phyloP scores from a whole-genome alignment of 2,329 filamentous ascomycete genomes.

The Talaromyces funiculosus region DNA sequence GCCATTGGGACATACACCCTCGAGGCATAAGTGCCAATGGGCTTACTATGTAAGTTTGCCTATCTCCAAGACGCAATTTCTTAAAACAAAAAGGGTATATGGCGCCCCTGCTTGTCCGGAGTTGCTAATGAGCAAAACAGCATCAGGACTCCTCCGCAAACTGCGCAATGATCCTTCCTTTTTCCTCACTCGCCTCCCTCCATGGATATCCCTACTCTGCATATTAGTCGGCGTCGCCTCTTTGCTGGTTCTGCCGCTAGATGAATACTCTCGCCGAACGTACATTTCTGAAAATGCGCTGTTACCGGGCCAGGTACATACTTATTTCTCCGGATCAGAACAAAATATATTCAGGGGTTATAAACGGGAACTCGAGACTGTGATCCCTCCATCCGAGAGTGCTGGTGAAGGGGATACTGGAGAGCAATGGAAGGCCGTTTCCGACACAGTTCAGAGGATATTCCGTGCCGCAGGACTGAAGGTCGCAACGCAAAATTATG shows the following conservation, averaged over 20 bases:
- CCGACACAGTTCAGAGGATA: constrained; percentile 67
- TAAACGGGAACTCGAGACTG: constrained; percentile 68
- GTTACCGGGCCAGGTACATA: constrained; percentile 91
- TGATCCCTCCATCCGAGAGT: constrained; percentile 18
- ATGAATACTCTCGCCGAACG: constrained; percentile 84
- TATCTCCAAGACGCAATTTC: not conserved
- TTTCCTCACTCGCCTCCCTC: constrained; percentile 66
- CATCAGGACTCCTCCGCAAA: constrained; percentile 36
- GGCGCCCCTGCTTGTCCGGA: not conserved
- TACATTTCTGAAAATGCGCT: constrained; percentile 98
- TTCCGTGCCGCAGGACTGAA: constrained; percentile 77
- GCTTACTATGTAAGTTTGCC: constrained; percentile 10
- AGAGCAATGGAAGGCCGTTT: constrained; percentile 37
- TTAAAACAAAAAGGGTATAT: not conserved
- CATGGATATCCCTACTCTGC: constrained; percentile 79
- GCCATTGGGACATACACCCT: constrained; percentile 4
- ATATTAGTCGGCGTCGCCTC: constrained; percentile 80
- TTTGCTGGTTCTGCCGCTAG: constrained; percentile 81
- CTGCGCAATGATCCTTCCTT: constrained; percentile 76
- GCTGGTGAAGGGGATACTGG: not conserved
- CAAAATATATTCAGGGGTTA: constrained; percentile 92
- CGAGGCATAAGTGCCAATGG: constrained; percentile 11
- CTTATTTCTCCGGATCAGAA: constrained; percentile 94
- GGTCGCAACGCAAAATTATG: constrained; percentile 79
- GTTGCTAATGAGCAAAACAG: constrained; percentile 10